phyloP scores from a whole-genome alignment of 495 filamentous ascomycete species.

The Alectoria sarmentosa region DNA sequence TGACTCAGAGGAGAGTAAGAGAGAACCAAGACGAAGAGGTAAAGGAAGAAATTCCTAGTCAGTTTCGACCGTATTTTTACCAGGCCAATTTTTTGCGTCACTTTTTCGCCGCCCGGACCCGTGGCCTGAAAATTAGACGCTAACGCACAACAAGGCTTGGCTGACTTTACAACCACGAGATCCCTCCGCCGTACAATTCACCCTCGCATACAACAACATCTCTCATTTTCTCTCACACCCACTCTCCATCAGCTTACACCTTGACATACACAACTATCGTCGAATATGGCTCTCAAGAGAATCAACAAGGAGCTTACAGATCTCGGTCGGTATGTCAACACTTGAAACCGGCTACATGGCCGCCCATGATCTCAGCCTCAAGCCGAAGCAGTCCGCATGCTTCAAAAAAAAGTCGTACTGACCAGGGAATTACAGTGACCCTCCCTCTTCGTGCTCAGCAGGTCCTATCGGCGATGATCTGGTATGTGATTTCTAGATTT shows the following conservation, averaged over 20 bases:
- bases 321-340: slow-evolving; percentile 78
- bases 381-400: background rate
- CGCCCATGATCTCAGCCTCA: slow-evolving; percentile 1
- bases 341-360: background rate
- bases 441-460: slow-evolving; percentile 96
- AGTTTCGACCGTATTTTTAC: too few relatives aligned
- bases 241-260: background rate
- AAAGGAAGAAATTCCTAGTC: too few relatives aligned
- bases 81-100: slow-evolving; percentile 1
- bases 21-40: too few relatives aligned
- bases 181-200: background rate
- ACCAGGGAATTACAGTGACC: slow-evolving; percentile 57
- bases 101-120: background rate
- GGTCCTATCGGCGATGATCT: slow-evolving; percentile 95
- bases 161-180: background rate
- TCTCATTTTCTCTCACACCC: background rate
- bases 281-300: slow-evolving; percentile 92
- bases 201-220: background rate
- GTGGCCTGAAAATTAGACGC: background rate
- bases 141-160: slow-evolving; percentile 1
- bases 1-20: too few relatives aligned
- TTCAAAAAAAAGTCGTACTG: background rate
- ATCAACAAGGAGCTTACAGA: slow-evolving; percentile 99
- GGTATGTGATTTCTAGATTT: slow-evolving; percentile 52
- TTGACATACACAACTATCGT: background rate